These are phyloP conservation scores for Yamadazyma ubonensis DNA, from an alignment of 805 yeast species.

Conservation along the genomic window DNA sequence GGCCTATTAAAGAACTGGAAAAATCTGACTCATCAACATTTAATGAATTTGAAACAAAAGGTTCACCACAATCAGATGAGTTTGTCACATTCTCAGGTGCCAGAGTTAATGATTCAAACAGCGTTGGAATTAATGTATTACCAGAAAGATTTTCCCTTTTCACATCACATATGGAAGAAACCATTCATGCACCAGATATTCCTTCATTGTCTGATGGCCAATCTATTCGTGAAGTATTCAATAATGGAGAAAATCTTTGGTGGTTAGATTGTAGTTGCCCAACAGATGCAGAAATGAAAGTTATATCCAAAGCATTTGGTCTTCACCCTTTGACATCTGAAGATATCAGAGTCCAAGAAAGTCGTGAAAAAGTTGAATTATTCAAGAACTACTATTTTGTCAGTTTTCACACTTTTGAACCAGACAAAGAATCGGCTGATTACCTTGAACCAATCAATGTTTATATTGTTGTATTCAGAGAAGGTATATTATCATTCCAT, in stretches of 20 bases:
- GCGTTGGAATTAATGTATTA: slow-evolving; percentile 11
- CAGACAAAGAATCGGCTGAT: slow-evolving; percentile 76
- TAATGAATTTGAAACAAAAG: slow-evolving; percentile 10
- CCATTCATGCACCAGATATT: slow-evolving; percentile 85
- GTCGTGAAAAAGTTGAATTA: slow-evolving; percentile 95
- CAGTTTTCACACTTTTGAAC: slow-evolving; percentile 94
- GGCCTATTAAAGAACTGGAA: slow-evolving; percentile 6
- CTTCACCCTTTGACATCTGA: slow-evolving; percentile 98
- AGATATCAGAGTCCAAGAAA: slow-evolving; percentile 93
- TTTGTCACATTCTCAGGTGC: slow-evolving; percentile 13
- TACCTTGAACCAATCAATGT: slow-evolving; percentile 79
- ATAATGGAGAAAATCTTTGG: slow-evolving; percentile 79
- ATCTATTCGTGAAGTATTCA: slow-evolving; percentile 67
- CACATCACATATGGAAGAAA: slow-evolving; percentile 77
- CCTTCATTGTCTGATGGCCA: slow-evolving; percentile 70
- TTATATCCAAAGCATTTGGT: slow-evolving; percentile 89
- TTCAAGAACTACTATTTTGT: slow-evolving; percentile 90
- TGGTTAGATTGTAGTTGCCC: slow-evolving; percentile 96
- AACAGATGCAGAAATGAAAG: slow-evolving; percentile 91
- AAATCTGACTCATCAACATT: slow-evolving; percentile 13
- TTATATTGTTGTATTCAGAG: slow-evolving; percentile 61
- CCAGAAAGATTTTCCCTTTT: slow-evolving; percentile 87
- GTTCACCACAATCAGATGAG: slow-evolving; percentile 7
- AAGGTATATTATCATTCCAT: slow-evolving; percentile 61
- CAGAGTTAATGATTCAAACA: slow-evolving; percentile 4